Evolutionary conservation across 331 rosid species (phyloP), one percentile per base, ranked within the genome.

Genomic region (Rhamnella rubrinervis): DNA sequence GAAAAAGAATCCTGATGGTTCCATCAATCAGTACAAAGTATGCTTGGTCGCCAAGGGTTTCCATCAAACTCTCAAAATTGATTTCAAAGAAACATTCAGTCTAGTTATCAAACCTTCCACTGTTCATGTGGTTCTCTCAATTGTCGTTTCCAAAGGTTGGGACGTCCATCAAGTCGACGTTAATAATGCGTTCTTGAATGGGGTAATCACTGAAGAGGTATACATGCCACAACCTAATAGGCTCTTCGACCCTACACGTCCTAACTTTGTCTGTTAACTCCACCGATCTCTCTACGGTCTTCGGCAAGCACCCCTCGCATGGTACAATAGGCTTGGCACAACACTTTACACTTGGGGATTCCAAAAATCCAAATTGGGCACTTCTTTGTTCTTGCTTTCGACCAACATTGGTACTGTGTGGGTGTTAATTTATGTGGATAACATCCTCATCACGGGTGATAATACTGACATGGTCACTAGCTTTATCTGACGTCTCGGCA

Each of bases 401-500:
- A 50, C 16, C 1, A 2, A 3, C 6, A 2, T 1, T 8, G 6
- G 3, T 5, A 6, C 1, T 13, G 12, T 50, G 3, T 50, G 4
- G 2, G n/a, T 50, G 0, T 18, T 50, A 0, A 15, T 50, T 5
- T 50, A 50, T 50, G 55, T 50, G 4, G 55, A 50, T 50, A 20
- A 16, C 2, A 51, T 51, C 2, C 3, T 50, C 4, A 11, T 11
- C 19, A 50, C 19, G 1, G 55, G 55, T 2, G 6, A 0, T 15
- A 15, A 50, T 15, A 18, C 17, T 0, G 0, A 1, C 11, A 4
- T 18, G 9, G 1, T 50, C 1, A 1, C 4, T 11, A 6, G 1
- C 1, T 18, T 50, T 15, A 1, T 50, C 12, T 0, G 0, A 1
- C 55, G 2, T 1, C 0, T 50, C 2, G 0, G 1, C 13, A 2